Conservation (phyloP, 345 rosid genomes). For the Linum lewisii region DNA sequence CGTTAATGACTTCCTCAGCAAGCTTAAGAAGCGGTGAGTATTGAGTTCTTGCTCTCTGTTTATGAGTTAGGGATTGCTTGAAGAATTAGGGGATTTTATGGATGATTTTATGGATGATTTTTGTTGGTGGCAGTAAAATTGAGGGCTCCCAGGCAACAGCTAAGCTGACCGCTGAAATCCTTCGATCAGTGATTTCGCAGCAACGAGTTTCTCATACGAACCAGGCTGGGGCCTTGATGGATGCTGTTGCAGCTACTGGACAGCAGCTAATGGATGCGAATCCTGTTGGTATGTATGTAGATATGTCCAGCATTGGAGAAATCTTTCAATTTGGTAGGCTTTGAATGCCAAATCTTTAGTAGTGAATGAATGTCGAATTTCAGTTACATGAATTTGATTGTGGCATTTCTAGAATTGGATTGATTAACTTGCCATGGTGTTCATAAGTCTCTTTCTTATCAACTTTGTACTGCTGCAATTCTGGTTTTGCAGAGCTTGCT, state of each 20-base stretch:
- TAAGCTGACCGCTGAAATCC: conserved; percentile 66
- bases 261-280: conserved; percentile 77
- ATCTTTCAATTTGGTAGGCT: neutral
- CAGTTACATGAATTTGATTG: neutral
- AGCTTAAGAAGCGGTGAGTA: conserved; percentile 82
- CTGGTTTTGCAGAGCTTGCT: conserved; percentile 82
- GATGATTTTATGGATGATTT: neutral
- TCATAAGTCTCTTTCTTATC: neutral
- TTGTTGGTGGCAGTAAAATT: conserved; percentile 49
- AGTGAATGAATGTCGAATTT: too few species aligned
- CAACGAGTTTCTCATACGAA: conserved; percentile 70
- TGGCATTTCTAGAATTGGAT: neutral
- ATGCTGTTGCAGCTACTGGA: conserved; percentile 71
- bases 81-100: neutral
- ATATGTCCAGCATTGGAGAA: neutral
- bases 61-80: neutral
- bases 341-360: neutral
- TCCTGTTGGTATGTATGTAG: conserved; percentile 66
- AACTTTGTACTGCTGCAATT: neutral
- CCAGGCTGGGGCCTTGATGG: conserved; percentile 79
- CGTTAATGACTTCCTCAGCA: conserved; percentile 65
- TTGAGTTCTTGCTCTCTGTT: conserved; percentile 14
- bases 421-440: too few species aligned
- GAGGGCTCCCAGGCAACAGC: conserved; percentile 98
- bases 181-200: conserved; percentile 83